Evolutionary conservation across 148 eudicot genomes (phyloP), one percentile per base, ranked within the genome.

Genomic region (Chenopodium album): DNA sequence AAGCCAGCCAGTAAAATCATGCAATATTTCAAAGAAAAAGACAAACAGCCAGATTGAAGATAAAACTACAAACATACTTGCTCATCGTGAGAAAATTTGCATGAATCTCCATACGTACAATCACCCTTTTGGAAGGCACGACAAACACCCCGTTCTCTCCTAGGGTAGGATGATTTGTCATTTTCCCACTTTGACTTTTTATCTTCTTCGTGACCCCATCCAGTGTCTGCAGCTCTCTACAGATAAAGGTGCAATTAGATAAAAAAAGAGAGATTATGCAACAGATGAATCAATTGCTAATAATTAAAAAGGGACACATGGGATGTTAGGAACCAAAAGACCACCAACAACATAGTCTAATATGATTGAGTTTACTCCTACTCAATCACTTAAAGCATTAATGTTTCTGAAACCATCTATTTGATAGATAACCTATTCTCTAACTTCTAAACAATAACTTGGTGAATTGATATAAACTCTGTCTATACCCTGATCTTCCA

Each of bases 41-140:
- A 56, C 6, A 17, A 17, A 17, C 22, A 19, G 62, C 6, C 22
- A 16, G 22, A 56, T 56, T 17, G 22, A 56, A 56, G 62, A 56
- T 56, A 56, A 56, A 56, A 16, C 22, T 4, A 56, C 22, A 14
- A 56, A 14, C 62, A 29, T 79, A 95, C 98, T 81, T 93, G 91
- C 78, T 90, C 97, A 80, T 93, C 92, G 78, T 95, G 99, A 56
- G 99, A 95, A 72, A 95, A 93, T 79, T 83, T 95, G 92, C 99
- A 95, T 74, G 90, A 89, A 85, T 86, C 95, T 19, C 99, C 98
- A 78, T 93, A 93, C 32, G 81, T 90, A 77, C 98, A 92, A 76
- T 96, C 92, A 29, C 98, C 99, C 82, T 37, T 92, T 78, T 96
- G 99, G 81, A 94, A 96, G 83, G 94, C 93, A 72, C 97, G 97